Percentiles rank a stretch among this genome's conserved stretches.
These are phyloP conservation scores for Phytophthora sojae DNA, from an alignment of 352 stramenopile genomes.

Conservation along the genomic window DNA sequence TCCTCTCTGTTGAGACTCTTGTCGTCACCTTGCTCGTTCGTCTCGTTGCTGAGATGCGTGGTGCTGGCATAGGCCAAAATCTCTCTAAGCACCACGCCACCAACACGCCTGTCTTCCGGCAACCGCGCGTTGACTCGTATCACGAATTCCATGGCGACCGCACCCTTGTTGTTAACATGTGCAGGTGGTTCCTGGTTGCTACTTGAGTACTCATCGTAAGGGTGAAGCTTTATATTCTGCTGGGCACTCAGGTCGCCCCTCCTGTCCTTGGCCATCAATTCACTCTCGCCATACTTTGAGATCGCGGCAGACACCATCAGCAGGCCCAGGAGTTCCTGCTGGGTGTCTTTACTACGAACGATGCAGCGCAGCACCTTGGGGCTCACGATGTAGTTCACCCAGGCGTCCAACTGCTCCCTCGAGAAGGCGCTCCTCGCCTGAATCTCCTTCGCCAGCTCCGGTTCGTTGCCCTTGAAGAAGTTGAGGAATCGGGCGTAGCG, in stretches of 20 bases:
- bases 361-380: constrained; percentile 39
- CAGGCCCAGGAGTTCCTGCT: constrained; percentile 42
- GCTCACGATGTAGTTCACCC: constrained; percentile 49
- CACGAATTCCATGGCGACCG: constrained; percentile 46
- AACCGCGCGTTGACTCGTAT: constrained; percentile 47
- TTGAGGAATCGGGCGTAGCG: constrained; percentile 44
- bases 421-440: constrained; percentile 28
- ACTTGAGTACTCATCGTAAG: constrained; percentile 34
- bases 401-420: constrained; percentile 39
- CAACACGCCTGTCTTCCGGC: constrained; percentile 35
- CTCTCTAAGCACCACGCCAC: constrained; percentile 39
- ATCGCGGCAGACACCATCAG: constrained; percentile 47
- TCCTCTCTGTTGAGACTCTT: constrained; percentile 20
- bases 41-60: constrained; percentile 22
- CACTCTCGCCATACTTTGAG: constrained; percentile 48
- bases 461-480: constrained; percentile 51
- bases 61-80: constrained; percentile 38
- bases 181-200: constrained; percentile 21
- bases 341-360: constrained; percentile 15
- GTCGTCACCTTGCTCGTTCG: constrained; percentile 18
- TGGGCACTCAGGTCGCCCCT: constrained; percentile 37
- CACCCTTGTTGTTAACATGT: constrained; percentile 14
- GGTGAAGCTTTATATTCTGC: constrained; percentile 43
- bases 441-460: constrained; percentile 44
- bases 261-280: constrained; percentile 42